These are phyloP conservation scores for Erysimum pusillum DNA, from an alignment of 441 rosid genomes.

Conservation along the genomic window DNA sequence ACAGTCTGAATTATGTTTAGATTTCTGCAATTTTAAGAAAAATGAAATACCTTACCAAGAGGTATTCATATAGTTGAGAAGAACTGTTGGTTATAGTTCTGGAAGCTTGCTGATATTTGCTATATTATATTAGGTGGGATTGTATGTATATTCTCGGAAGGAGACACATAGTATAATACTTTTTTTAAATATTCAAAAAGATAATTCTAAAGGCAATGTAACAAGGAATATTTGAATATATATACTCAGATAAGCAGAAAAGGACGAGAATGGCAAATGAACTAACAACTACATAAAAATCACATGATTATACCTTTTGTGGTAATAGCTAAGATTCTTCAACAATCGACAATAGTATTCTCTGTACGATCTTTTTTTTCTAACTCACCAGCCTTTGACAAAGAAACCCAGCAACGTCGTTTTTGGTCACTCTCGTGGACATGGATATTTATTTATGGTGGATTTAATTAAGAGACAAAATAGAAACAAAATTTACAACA, in stretches of 20 bases:
- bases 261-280: background rate
- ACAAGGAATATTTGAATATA: slow-evolving; percentile 2
- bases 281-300: background rate
- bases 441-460: background rate
- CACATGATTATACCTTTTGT: slow-evolving; percentile 23
- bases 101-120: background rate
- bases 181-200: slow-evolving; percentile 15
- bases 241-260: background rate
- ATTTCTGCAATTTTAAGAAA: background rate
- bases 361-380: slow-evolving; percentile 8
- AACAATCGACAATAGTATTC: background rate
- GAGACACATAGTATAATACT: background rate
- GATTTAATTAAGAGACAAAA: background rate
- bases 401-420: background rate
- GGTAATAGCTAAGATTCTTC: slow-evolving; percentile 27
- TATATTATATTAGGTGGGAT: slow-evolving; percentile 18
- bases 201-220: slow-evolving; percentile 25
- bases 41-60: background rate
- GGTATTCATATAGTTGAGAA: background rate
- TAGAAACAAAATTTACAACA: background rate
- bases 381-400: background rate
- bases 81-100: slow-evolving; percentile 15
- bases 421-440: background rate
- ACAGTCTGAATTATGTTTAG: background rate
- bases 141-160: slow-evolving; percentile 7